Conservation (phyloP, 441 rosid species). For the Monsonia emarginata region DNA sequence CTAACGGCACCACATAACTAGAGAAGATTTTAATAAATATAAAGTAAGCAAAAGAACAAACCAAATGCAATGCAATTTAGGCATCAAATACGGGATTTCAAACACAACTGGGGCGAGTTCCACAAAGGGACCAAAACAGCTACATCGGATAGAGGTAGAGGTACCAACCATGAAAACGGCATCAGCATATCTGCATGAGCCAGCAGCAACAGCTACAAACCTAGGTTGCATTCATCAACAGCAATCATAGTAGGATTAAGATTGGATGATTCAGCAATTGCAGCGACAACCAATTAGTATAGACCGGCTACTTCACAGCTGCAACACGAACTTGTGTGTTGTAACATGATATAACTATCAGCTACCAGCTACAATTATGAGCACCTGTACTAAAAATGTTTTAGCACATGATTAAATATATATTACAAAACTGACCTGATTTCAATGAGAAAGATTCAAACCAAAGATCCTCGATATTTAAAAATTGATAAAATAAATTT, state of each 20-base stretch:
- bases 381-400: constrained; percentile 7
- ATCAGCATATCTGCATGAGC: background rate
- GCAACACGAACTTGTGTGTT: constrained; percentile 5
- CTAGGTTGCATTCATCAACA: background rate
- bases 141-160: too few relatives aligned
- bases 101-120: too few relatives aligned
- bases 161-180: background rate
- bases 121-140: background rate
- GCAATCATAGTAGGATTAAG: background rate
- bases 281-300: background rate
- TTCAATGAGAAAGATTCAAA: too few relatives aligned
- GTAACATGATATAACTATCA: background rate
- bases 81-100: too few relatives aligned
- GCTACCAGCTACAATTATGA: background rate
- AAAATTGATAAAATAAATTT: background rate
- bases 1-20: too few relatives aligned
- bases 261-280: background rate
- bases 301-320: background rate
- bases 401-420: background rate
- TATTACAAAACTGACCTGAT: background rate
- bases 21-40: too few relatives aligned
- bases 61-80: too few relatives aligned
- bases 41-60: too few relatives aligned
- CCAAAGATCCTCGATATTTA: background rate
- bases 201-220: background rate